Base-by-base conservation (phyloP, 768 basidiomycete genomes). In the Lactifluus echinatus region DNA sequence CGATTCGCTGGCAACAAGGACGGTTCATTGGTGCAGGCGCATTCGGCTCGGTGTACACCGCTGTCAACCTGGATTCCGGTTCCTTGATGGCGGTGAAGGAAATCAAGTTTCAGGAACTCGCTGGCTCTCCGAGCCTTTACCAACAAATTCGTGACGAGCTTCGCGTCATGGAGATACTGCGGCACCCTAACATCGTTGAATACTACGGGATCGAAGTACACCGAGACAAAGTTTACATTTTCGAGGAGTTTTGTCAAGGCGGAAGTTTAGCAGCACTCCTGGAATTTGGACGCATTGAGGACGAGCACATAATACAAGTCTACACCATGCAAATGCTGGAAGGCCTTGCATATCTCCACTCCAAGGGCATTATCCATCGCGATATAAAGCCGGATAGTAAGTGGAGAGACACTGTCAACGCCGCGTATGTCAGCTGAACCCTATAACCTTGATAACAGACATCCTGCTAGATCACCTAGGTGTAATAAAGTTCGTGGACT, bases 161-260 rank as follows among this genome's bases (percentile, higher is more conserved):
- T 54, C 85, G 83, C 63, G 93, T 99, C 55, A 99, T 99, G 96
- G 92, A 94, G 70, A 87, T 98, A 83, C 78, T 98, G 24, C 89
- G 91, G 60, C 96, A 99, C 71, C 91, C 91, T 23, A 98, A 98
- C 66, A 89, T 98, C 40, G 96, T 98, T 50, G 93, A 97, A 71
- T 99, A 97, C 70, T 96, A 96, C 66, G 96, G 96, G 29, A 94
- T 99, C 64, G 96, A 99, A 72, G 95, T 98, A 2, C 95, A 97
- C 69, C 87, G 95, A 14, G 95, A 97, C 74, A 93, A 94, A 72
- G 93, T 98, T 17, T 98, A 95, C 73, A 97, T 98, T 60, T 98
- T 98, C 69, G 94, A 98, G 71, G 95, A 98, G 71, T 99, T 88
- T 69, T 99, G 96, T 68, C 89, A 94, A 65, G 93, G 93, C 37